Percentiles rank a stretch among this genome's conserved stretches.
phyloP scores from a whole-genome alignment of 257 asterid genomes.

The Nicotiana knightiana region DNA sequence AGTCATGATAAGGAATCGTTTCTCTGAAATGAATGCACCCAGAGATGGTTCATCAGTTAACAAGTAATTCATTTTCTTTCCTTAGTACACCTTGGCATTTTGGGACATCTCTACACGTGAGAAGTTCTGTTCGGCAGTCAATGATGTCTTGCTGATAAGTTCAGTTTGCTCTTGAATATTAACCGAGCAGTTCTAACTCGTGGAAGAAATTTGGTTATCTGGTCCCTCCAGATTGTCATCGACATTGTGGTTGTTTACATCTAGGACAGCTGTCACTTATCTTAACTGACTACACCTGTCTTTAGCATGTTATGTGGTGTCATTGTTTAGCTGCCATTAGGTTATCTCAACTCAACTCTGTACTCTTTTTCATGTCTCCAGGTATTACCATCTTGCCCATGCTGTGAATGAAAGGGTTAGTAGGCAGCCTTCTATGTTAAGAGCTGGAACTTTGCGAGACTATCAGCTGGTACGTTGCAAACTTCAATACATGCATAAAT shows the following conservation, averaged over 20 bases:
- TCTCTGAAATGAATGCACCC: constrained; percentile 99
- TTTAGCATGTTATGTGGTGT: neutral
- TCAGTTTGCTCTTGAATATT: neutral
- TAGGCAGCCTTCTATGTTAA: constrained; percentile 96
- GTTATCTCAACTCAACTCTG: neutral
- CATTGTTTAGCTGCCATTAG: neutral
- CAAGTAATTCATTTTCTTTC: constrained; percentile 47
- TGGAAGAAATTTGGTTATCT: neutral
- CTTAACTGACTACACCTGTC: neutral
- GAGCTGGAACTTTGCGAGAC: constrained; percentile 91
- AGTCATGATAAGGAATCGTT: constrained; percentile 93
- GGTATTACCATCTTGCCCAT: constrained; percentile 97
- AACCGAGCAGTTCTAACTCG: neutral
- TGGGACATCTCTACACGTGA: neutral
- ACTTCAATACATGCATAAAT: constrained; percentile 10
- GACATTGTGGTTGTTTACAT: constrained; percentile 2
- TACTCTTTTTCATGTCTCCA: constrained; percentile 22
- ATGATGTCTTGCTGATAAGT: neutral
- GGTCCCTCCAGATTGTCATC: neutral
- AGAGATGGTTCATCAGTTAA: constrained; percentile 80
- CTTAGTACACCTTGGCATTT: neutral
- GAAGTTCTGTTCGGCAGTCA: neutral
- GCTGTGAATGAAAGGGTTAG: constrained; percentile 92
- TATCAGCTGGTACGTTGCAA: constrained; percentile 81
- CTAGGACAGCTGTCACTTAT: neutral